Evolutionary conservation across 1,284 basidiomycete genomes (phyloP), one percentile per base, ranked within the genome.

Genomic region (Ustilago xerochloae): DNA sequence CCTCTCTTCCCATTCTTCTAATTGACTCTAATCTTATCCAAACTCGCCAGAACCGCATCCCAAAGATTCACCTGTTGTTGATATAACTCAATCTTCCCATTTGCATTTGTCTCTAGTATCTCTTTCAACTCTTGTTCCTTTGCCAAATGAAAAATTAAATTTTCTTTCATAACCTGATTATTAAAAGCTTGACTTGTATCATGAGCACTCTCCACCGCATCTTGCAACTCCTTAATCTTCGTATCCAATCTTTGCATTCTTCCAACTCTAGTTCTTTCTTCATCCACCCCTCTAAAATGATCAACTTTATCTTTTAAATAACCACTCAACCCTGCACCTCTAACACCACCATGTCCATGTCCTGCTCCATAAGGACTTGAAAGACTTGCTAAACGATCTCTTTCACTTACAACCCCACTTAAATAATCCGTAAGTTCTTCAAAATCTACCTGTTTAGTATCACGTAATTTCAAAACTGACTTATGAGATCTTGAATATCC

Each of bases 401-500:
- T 91, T 86, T 99, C 96, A 8, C 90, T 88, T 0, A 93, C 94
- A 29, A 97, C 90, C 7, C 91, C 92, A 2, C 93, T 93, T 6
- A 99, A 88, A 85, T 99, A 99, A 60, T 94, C 93, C 6, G 94
- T 95, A 6, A 98, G 89, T 82, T 98, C 96, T 85, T 99, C 96
- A 77, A 98, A 97, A 84, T 99, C 96, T 56, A 98, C 90, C 85
- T 99, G 97, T 85, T 98, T 99, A 86, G 98, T 94, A 85, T 99
- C 97, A 47, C 97, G 90, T 33, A 97, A 88, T 85, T 93, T 96
- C 66, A 99, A 89, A 6, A 97, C 93, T 8, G 91, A 90, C 52
- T 93, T 90, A 80, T 98, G 96, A 26, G 93, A 90, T 75, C 92
- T 89, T 0, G 94, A 92, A 84, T 97, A 98, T 8, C 90, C 89